These are phyloP conservation scores for Rehmannia glutinosa DNA, from an alignment of 257 asterid species.

Conservation along the genomic window DNA sequence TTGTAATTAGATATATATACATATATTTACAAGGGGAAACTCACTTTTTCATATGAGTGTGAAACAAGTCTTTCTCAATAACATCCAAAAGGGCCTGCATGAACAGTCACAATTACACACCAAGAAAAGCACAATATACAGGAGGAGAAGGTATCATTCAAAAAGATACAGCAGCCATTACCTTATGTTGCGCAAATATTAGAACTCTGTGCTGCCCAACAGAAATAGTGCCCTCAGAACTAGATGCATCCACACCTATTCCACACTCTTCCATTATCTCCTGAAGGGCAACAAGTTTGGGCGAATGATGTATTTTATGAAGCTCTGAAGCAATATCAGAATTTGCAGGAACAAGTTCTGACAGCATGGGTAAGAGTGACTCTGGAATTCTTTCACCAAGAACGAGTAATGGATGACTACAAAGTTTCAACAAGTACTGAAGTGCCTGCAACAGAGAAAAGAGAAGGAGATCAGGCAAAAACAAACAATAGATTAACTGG, in stretches of 20 bases:
- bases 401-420: slow-evolving; percentile 97
- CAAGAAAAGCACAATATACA: slow-evolving; percentile 5
- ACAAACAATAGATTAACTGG: background rate
- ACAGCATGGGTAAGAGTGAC: slow-evolving; percentile 55
- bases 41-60: slow-evolving; percentile 79
- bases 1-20: background rate
- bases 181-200: slow-evolving; percentile 99
- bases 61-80: slow-evolving; percentile 89
- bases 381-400: slow-evolving; percentile 79
- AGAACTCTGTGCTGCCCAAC: slow-evolving; percentile 92
- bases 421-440: slow-evolving; percentile 90
- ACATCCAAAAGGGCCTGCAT: slow-evolving; percentile 92
- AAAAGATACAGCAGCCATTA: slow-evolving; percentile 21
- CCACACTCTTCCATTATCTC: slow-evolving; percentile 99
- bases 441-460: slow-evolving; percentile 66
- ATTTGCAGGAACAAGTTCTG: slow-evolving; percentile 72
- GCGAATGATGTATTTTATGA: slow-evolving; percentile 86
- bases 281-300: slow-evolving; percentile 94
- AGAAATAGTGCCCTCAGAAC: slow-evolving; percentile 66
- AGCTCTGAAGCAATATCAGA: slow-evolving; percentile 70
- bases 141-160: background rate
- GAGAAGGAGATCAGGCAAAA: slow-evolving; percentile 21
- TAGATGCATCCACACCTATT: slow-evolving; percentile 83
- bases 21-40: slow-evolving; percentile 32
- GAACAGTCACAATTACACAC: slow-evolving; percentile 21